Conservation (phyloP, 2,329 filamentous ascomycete genomes). For the Exophiala sideris region DNA sequence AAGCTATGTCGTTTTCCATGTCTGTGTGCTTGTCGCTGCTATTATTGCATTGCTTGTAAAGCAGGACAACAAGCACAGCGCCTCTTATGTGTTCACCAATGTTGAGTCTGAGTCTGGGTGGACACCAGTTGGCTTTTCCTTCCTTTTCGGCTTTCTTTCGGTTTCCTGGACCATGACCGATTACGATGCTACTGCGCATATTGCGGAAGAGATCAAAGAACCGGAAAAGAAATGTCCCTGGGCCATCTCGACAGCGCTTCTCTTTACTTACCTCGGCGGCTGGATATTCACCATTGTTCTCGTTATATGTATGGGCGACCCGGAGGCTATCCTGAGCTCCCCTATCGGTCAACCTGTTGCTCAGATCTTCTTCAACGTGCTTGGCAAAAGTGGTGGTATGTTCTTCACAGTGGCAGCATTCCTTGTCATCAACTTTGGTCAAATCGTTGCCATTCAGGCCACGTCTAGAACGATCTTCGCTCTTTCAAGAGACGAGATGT, state of each 20-base stretch:
- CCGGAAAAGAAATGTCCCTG: slow-evolving; percentile 53
- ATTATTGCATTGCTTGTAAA: slow-evolving; percentile 51
- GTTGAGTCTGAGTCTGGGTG: slow-evolving; percentile 53
- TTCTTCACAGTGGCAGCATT: slow-evolving; percentile 57
- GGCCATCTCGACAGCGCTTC: slow-evolving; percentile 55
- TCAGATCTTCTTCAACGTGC: slow-evolving; percentile 57
- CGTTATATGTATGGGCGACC: slow-evolving; percentile 55
- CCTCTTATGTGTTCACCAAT: slow-evolving; percentile 55
- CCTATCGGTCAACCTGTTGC: slow-evolving; percentile 53
- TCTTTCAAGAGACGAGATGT: slow-evolving; percentile 52
- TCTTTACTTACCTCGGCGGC: slow-evolving; percentile 54
- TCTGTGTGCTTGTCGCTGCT: slow-evolving; percentile 49
- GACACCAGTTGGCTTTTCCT: slow-evolving; percentile 54
- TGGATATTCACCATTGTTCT: slow-evolving; percentile 59
- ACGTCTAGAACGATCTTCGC: slow-evolving; percentile 55
- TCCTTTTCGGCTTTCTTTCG: slow-evolving; percentile 58
- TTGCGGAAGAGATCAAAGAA: slow-evolving; percentile 53
- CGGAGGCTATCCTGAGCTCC: slow-evolving; percentile 42
- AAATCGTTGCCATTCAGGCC: slow-evolving; percentile 56
- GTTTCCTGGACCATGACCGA: slow-evolving; percentile 61
- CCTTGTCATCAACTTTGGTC: slow-evolving; percentile 58
- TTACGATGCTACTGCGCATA: slow-evolving; percentile 48
- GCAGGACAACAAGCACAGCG: slow-evolving; percentile 50
- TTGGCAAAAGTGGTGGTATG: slow-evolving; percentile 53
- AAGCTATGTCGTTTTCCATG: slow-evolving; percentile 57